phyloP scores from a whole-genome alignment of 2,329 filamentous ascomycete species.

The Diaporthe ampelina region DNA sequence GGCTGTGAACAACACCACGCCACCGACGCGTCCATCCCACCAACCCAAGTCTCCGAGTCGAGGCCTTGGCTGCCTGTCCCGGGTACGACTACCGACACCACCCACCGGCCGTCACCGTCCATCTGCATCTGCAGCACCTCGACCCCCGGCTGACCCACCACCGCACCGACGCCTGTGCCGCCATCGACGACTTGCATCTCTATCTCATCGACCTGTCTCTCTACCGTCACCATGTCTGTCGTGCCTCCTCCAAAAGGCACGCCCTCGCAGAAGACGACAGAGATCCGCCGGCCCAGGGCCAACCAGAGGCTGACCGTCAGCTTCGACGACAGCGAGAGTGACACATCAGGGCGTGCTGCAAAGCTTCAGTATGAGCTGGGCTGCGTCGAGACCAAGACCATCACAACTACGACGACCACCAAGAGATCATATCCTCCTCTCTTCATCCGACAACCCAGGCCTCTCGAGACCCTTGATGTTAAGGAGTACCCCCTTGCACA shows the following conservation, averaged over 20 bases:
- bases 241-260: conserved; percentile 39
- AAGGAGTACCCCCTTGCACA: conserved; percentile 92
- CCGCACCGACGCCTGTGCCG: not conserved
- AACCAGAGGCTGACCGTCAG: conserved; percentile 53
- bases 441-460: conserved; percentile 79
- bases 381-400: conserved; percentile 77
- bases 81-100: conserved; percentile 20
- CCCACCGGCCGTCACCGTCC: not conserved
- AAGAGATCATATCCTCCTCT: conserved; percentile 89
- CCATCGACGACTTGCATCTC: conserved; percentile 1
- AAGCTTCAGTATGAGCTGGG: conserved; percentile 70
- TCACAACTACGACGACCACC: conserved; percentile 94
- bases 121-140: not conserved
- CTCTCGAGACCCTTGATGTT: conserved; percentile 80
- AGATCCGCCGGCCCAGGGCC: conserved; percentile 51
- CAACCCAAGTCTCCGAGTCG: not conserved
- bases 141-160: conserved; percentile 12
- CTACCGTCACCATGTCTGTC: conserved; percentile 33
- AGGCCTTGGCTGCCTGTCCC: conserved; percentile 3
- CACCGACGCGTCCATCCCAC: not conserved
- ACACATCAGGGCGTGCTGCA: conserved; percentile 45
- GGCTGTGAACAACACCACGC: not conserved
- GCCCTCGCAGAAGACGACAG: conserved; percentile 47
- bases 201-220: not conserved
- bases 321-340: conserved; percentile 51